Evolutionary conservation across 1,284 basidiomycete species (phyloP), one percentile per base, ranked within the genome.

Genomic region (Hypsizygus ulmarius): DNA sequence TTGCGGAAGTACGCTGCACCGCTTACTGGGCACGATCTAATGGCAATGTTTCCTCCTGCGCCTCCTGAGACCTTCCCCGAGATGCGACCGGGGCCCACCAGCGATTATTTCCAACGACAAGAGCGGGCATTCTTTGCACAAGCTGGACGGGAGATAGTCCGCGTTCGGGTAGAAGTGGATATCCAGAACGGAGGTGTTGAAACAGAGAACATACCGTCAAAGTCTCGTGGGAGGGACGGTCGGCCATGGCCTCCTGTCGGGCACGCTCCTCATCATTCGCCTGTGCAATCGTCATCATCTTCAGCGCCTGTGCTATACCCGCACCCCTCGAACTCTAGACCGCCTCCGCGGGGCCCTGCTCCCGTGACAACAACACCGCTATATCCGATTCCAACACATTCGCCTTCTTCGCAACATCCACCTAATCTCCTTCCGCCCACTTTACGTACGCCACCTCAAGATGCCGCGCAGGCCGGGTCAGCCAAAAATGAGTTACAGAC

Each of bases 81-180:
- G 54, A 70, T 77, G 64, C 69, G 76, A 49, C 70, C 74, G 1
- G 79, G 79, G 1, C 77, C 84, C 1, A 87, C 86, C 0, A 81
- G 78, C 43, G 77, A 79, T 29, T 87, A 77, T 63, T 88, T 88
- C 62, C 77, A 80, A 53, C 72, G 75, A 1, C 82, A 88, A 63
- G 85, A 88, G 56, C 81, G 84, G 47, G 81, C 81, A 4, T 88
- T 87, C 63, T 88, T 88, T 55, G 84, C 85, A 0, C 79, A 83
- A 56, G 81, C 81, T 0, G 86, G 84, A 32, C 81, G 78, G 51
- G 85, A 87, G 64, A 85, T 87, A 56, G 77, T 87, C 27, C 79
- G 84, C 18, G 80, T 86, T 30, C 76, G 81, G 32, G 73, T 86
- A 35, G 83, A 86, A 59, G 72, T 84, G 47, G 84, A 84, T 56